phyloP scores from a whole-genome alignment of 2,329 filamentous ascomycete species.

The Verticillium nubilum region DNA sequence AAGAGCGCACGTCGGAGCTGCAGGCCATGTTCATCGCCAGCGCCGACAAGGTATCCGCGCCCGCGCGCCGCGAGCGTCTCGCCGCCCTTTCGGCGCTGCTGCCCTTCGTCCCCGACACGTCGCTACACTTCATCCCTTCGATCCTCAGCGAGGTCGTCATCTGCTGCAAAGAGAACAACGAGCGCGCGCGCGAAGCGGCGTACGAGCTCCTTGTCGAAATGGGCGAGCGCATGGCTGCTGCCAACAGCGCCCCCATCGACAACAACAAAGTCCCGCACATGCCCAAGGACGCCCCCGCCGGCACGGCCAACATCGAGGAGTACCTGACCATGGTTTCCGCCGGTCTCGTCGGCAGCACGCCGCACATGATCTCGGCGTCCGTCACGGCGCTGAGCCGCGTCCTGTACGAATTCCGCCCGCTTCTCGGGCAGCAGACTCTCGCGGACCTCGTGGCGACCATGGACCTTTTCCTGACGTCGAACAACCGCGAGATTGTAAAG shows the following conservation, averaged over 20 bases:
- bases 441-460: slow-evolving; percentile 88
- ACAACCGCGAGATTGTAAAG: slow-evolving; percentile 94
- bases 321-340: slow-evolving; percentile 98
- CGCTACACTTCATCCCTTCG: slow-evolving; percentile 88
- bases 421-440: slow-evolving; percentile 64
- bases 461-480: slow-evolving; percentile 91
- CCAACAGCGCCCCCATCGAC: slow-evolving; percentile 67
- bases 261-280: slow-evolving; percentile 86
- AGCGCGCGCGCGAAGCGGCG: slow-evolving; percentile 82
- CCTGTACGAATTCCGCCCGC: slow-evolving; percentile 80
- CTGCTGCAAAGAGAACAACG: slow-evolving; percentile 95
- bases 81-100: slow-evolving; percentile 77
- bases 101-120: slow-evolving; percentile 67
- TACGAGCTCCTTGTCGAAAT: slow-evolving; percentile 88
- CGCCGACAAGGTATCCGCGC: slow-evolving; percentile 78
- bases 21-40: slow-evolving; percentile 76
- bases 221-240: slow-evolving; percentile 68
- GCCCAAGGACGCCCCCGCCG: slow-evolving; percentile 71
- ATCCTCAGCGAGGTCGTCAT: slow-evolving; percentile 93
- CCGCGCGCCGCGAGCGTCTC: slow-evolving; percentile 80
- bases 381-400: slow-evolving; percentile 92
- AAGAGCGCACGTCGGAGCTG: slow-evolving; percentile 70
- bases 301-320: slow-evolving; percentile 80
- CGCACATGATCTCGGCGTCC: slow-evolving; percentile 97
- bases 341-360: slow-evolving; percentile 84